Evolutionary conservation across 305 asterid species (phyloP), one percentile per base, ranked within the genome.

Genomic region (Solanum chacoense): DNA sequence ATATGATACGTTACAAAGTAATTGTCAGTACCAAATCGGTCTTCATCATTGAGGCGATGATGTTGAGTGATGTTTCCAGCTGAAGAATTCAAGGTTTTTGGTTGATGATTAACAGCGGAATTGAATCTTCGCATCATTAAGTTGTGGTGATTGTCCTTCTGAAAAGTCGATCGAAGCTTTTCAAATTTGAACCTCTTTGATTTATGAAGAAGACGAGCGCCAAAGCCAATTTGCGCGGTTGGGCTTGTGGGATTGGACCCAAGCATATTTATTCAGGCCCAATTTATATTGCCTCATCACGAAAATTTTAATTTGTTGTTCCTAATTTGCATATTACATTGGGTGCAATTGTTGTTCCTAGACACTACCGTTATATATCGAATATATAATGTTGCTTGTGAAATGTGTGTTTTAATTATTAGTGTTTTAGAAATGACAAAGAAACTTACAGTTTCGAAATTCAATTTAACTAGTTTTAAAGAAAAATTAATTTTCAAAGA

Each of bases 121-220:
- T 89, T 90, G 88, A 88, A 86, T 88, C 91, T 91, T 88, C 93
- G 87, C 67, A 29, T 88, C 94, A 91, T 92, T 74, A 9, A 35
- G 84, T 75, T 42, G 11, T 18, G 28, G 20, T 71, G 73, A 73
- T 11, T 72, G 8, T 28, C 22, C 73, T 67, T 67, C 83, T 28
- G 79, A 71, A 40, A 37, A 45, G 65, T 74, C 32, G 55, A 72
- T 9, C 14, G 55, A 76, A 7, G 84, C 50, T 50, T 32, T 45
- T 87, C 55, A 9, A 87, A 75, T 75, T 45, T 87, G 76, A 87
- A 50, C 16, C 26, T 74, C 67, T 45, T 16, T 20, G 12, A 36
- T 26, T 76, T 76, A 87, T 31, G 65, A 50, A 45, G 63, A 67
- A 5, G 67, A 71, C 2, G 38, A 40, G 85, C 72, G 85, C 69